Percentiles rank a stretch among this genome's conserved stretches.
Conservation (phyloP, 1,139 yeast species). For the Debaryomyces subglobosus region DNA sequence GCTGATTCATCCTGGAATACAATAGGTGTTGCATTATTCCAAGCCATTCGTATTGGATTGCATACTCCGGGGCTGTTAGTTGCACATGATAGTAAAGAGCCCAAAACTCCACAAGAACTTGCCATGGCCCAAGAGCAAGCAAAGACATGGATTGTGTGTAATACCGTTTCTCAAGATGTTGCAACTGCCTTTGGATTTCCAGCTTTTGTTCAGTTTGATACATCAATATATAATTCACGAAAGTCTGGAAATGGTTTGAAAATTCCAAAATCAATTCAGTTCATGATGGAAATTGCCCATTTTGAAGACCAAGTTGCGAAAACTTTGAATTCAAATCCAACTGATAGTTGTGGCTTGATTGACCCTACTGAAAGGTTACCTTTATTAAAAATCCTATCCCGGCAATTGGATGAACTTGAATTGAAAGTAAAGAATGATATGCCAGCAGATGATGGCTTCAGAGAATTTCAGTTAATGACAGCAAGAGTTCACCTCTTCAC, state of each 20-base stretch:
- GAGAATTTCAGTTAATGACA: conserved; percentile 68
- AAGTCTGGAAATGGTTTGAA: conserved; percentile 40
- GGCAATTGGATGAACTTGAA: conserved; percentile 78
- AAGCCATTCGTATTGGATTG: conserved; percentile 87
- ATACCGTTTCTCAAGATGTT: conserved; percentile 83
- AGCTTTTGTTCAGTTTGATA: conserved; percentile 83
- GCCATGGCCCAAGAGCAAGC: conserved; percentile 71
- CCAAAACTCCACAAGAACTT: conserved; percentile 30
- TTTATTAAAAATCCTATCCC: conserved; percentile 65
- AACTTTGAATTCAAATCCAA: conserved; percentile 72
- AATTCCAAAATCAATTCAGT: conserved; percentile 66
- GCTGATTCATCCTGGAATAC: conserved; percentile 97
- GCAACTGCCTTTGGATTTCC: conserved; percentile 96
- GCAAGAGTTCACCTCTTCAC: conserved; percentile 80
- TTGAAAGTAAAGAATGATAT: conserved; percentile 40
- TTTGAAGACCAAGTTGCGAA: conserved; percentile 85
- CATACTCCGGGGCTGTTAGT: conserved; percentile 52
- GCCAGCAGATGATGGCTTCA: conserved; percentile 56
- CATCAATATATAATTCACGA: conserved; percentile 61
- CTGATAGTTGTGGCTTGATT: conserved; percentile 67
- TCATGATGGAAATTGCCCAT: conserved; percentile 79
- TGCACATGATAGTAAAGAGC: conserved; percentile 16
- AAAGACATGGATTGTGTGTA: conserved; percentile 92
- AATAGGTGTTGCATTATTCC: conserved; percentile 87
- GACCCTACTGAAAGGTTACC: conserved; percentile 75